Base-by-base conservation (phyloP, 2,329 filamentous ascomycete genomes). In the Xylariaceae sp. region DNA sequence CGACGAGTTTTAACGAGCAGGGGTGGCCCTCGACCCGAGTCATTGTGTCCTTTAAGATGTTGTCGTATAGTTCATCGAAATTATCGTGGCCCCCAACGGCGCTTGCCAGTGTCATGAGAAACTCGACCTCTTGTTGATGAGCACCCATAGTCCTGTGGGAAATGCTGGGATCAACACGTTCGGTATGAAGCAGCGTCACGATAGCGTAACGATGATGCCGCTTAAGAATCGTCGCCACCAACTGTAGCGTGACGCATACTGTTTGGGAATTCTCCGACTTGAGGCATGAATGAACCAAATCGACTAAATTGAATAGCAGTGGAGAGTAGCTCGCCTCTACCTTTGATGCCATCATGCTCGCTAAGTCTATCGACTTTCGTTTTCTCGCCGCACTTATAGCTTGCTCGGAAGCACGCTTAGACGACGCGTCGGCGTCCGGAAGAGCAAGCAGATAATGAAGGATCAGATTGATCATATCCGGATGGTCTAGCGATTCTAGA, bases 401-500 rank as follows among this genome's bases (percentile, higher is more conserved):
- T 30, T 83, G 81, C 47, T 74, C 75, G 3, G 72, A 66, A 26
- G 67, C 67, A 4, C 71, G 63, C 4, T 67, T 65, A 1, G 68
- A 66, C 2, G 73, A 65, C 43, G 76, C 60, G 5, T 73, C 67
- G 1, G 72, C 67, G 53, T 88, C 86, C 1, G 88, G 87, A 6
- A 96, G 80, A 12, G 89, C 92, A 32, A 99, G 78, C 1, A 99
- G 80, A 68, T 97, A 99, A 62, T 91, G 88, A 4, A 99, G 80
- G 51, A 97, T 94, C 57, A 96, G 86, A 62, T 96, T 89, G 56
- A 96, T 89, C 75, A 99, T 87, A 66, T 97, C 91, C 6, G 90
- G 89, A 68, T 97, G 91, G 60, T 96, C 90, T 11, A 99, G 78
- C 0, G 89, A 88, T 69, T 96, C 91, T 4, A 99, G 79, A 53